Conservation (phyloP, 805 yeast species). For the Yarrowia sp. region DNA sequence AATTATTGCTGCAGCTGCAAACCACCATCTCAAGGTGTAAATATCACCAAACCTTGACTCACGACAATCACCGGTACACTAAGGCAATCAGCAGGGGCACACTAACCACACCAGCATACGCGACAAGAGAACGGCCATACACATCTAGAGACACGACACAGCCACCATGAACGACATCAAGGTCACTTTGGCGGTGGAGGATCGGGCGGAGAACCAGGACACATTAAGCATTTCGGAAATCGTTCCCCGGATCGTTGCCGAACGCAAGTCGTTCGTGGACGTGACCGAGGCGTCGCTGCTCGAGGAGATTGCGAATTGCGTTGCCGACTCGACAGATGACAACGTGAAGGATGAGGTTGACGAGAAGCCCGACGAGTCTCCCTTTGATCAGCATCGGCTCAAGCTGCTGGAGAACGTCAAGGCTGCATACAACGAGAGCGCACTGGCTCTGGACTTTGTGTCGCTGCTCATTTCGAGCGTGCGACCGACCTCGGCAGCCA, state of each 20-base stretch:
- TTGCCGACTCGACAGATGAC: constrained; percentile 28
- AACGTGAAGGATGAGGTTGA: constrained; percentile 19
- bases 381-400: constrained; percentile 34
- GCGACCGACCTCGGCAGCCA: constrained; percentile 80
- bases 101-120: not conserved
- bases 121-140: not conserved
- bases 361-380: constrained; percentile 28
- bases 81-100: not conserved
- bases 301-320: constrained; percentile 43
- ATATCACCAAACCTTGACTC: constrained; percentile 3
- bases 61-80: not conserved
- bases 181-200: constrained; percentile 25
- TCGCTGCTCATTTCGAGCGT: constrained; percentile 76
- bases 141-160: not conserved
- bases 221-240: constrained; percentile 39
- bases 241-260: constrained; percentile 57
- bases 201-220: constrained; percentile 20
- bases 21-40: constrained; percentile 2
- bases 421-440: constrained; percentile 82
- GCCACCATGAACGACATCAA: constrained; percentile 9
- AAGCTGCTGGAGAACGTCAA: constrained; percentile 37
- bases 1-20: not conserved
- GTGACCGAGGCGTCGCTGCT: constrained; percentile 55
- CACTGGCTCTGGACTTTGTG: constrained; percentile 81
- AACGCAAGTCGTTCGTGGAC: constrained; percentile 57